These are phyloP conservation scores for Botrytis squamosa DNA, from an alignment of 2,329 filamentous ascomycete species.

Conservation along the genomic window DNA sequence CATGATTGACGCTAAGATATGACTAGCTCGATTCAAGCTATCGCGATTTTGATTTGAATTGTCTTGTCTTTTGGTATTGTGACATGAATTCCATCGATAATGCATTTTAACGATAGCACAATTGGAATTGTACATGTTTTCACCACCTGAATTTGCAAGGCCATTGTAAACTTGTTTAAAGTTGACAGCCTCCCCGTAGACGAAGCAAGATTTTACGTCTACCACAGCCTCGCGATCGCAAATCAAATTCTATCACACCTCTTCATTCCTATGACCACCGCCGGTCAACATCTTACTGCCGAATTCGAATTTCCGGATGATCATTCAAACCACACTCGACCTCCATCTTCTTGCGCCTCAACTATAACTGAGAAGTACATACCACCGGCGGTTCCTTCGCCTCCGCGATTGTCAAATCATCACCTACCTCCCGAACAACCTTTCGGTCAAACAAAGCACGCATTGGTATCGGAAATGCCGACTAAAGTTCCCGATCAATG, in stretches of 20 bases:
- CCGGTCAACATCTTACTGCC: constrained; percentile 7
- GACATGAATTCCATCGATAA: constrained; percentile 2
- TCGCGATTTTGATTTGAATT: constrained; percentile 13
- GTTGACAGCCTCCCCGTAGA: neutral
- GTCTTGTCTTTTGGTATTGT: constrained; percentile 5
- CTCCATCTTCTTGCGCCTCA: constrained; percentile 15
- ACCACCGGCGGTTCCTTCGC: constrained; percentile 61
- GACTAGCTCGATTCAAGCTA: constrained; percentile 11
- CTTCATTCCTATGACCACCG: constrained; percentile 21
- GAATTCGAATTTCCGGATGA: constrained; percentile 19
- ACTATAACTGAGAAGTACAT: constrained; percentile 50
- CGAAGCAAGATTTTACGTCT: neutral
- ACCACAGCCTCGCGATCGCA: neutral
- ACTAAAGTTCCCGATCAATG: constrained; percentile 63
- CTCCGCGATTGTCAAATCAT: constrained; percentile 55
- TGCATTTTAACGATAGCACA: neutral
- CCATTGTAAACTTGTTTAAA: no score
- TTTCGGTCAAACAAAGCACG: constrained; percentile 17
- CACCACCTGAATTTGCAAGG: neutral
- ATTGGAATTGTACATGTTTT: neutral
- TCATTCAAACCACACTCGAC: constrained; percentile 17
- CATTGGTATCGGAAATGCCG: constrained; percentile 31
- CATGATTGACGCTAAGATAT: constrained; percentile 5
- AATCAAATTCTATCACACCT: constrained; percentile 2
- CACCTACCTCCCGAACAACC: constrained; percentile 50